Conservation (phyloP, 1,284 basidiomycete genomes). For the Malassezia equina region DNA sequence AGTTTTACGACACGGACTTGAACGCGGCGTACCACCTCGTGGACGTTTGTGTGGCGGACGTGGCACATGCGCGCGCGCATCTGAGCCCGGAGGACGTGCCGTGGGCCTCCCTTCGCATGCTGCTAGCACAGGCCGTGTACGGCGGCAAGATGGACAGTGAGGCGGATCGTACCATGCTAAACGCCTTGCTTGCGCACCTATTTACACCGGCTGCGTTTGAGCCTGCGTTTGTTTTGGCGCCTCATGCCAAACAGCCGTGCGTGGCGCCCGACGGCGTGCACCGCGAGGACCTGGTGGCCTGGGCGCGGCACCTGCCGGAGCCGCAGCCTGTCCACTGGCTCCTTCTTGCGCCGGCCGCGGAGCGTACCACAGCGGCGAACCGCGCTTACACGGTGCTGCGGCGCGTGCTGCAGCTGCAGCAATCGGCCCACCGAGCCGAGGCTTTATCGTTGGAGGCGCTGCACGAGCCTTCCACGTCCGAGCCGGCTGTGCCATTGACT, state of each 20-base stretch:
- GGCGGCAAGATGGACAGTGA: conserved; percentile 44
- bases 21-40: conserved; percentile 41
- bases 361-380: conserved; percentile 40
- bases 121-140: conserved; percentile 42
- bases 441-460: conserved; percentile 13
- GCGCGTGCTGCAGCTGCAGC: conserved; percentile 40
- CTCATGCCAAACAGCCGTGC: conserved; percentile 25
- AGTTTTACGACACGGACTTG: conserved; percentile 46
- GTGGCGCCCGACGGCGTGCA: conserved; percentile 40
- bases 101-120: conserved; percentile 40
- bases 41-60: conserved; percentile 32
- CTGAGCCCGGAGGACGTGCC: conserved; percentile 40
- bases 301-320: conserved; percentile 40
- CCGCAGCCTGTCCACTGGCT: conserved; percentile 47
- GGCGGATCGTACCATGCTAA: conserved; percentile 40
- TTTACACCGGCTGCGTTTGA: conserved; percentile 44
- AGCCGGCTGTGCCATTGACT: not conserved
- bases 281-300: conserved; percentile 39
- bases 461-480: conserved; percentile 23
- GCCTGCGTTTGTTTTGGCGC: conserved; percentile 33
- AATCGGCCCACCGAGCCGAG: conserved; percentile 15
- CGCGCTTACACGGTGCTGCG: conserved; percentile 30
- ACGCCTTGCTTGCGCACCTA: conserved; percentile 42
- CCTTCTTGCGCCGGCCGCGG: conserved; percentile 39
- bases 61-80: conserved; percentile 33